phyloP scores from a whole-genome alignment of 257 asterid genomes.

The Fraxinus anomala region DNA sequence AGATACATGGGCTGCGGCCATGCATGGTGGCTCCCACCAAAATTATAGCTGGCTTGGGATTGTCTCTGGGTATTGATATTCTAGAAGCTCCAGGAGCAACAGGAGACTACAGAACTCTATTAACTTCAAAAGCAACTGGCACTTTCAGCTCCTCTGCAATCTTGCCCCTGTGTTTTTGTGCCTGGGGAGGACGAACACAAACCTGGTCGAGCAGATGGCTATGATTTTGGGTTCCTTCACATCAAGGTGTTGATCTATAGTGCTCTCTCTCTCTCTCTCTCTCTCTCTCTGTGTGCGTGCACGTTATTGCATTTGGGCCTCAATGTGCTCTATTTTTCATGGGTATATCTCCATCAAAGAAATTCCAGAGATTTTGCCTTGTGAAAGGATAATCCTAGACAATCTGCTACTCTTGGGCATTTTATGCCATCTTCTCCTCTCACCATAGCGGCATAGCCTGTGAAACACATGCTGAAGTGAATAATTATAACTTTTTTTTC shows the following conservation, averaged over 20 bases:
- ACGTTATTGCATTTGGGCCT: not conserved
- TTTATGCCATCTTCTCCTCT: not conserved
- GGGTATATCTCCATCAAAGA: not conserved
- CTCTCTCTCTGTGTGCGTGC: not conserved
- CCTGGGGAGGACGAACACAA: conserved; percentile 90
- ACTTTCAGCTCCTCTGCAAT: conserved; percentile 70
- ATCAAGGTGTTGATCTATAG: conserved; percentile 70
- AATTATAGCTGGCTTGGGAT: conserved; percentile 94
- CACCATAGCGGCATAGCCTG: not conserved
- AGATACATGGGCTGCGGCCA: conserved; percentile 72
- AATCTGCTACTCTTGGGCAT: not conserved
- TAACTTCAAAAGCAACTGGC: conserved; percentile 91
- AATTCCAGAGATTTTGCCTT: not conserved
- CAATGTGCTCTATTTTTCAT: not conserved
- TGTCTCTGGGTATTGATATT: conserved; percentile 93
- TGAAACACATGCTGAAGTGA: not conserved
- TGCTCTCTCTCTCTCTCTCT: not conserved
- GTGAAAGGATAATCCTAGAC: not conserved
- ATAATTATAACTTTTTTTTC: not conserved
- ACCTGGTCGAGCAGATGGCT: conserved; percentile 78
- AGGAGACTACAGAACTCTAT: conserved; percentile 86
- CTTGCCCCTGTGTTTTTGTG: conserved; percentile 76
- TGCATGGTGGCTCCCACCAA: conserved; percentile 99
- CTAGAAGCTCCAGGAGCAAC: conserved; percentile 98
- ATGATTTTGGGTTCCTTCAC: conserved; percentile 95